Conservation (phyloP, 352 stramenopile species). For the Globisporangium splendens region DNA sequence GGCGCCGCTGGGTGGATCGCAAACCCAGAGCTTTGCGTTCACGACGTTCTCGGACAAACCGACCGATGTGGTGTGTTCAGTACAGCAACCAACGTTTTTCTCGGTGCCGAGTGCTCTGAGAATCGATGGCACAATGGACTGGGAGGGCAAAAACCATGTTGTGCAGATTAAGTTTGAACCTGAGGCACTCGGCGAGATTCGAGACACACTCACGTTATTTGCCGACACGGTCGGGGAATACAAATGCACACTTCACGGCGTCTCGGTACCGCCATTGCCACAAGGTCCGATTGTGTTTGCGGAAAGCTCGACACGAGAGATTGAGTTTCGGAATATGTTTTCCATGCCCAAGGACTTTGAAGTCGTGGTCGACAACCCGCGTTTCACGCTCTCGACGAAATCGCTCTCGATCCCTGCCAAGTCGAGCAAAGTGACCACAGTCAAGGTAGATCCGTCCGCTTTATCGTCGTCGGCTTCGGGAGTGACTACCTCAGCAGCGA, state of each 20-base stretch:
- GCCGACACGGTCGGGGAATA: slow-evolving; percentile 78
- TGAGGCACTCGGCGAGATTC: slow-evolving; percentile 81
- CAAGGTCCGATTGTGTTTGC: slow-evolving; percentile 80
- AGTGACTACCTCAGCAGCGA: not conserved
- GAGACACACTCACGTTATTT: slow-evolving; percentile 67
- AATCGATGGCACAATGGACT: slow-evolving; percentile 52
- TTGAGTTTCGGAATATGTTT: slow-evolving; percentile 92
- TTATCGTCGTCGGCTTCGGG: slow-evolving; percentile 7
- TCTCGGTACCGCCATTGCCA: slow-evolving; percentile 70
- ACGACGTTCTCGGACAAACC: slow-evolving; percentile 38
- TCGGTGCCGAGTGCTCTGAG: slow-evolving; percentile 41
- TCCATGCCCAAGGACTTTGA: slow-evolving; percentile 68
- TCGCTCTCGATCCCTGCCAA: slow-evolving; percentile 74
- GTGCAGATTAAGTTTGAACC: slow-evolving; percentile 88
- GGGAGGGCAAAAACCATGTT: slow-evolving; percentile 65
- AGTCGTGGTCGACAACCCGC: slow-evolving; percentile 71
- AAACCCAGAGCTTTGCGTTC: slow-evolving; percentile 83
- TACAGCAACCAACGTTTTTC: slow-evolving; percentile 71
- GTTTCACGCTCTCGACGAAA: slow-evolving; percentile 56
- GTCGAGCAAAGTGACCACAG: slow-evolving; percentile 41
- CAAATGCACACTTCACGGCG: slow-evolving; percentile 74
- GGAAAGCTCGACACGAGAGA: slow-evolving; percentile 36
- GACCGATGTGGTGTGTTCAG: slow-evolving; percentile 48
- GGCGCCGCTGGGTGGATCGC: slow-evolving; percentile 65
- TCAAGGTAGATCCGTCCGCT: slow-evolving; percentile 46